Conservation (phyloP, 305 asterid genomes). For the Plantago coronopus region DNA sequence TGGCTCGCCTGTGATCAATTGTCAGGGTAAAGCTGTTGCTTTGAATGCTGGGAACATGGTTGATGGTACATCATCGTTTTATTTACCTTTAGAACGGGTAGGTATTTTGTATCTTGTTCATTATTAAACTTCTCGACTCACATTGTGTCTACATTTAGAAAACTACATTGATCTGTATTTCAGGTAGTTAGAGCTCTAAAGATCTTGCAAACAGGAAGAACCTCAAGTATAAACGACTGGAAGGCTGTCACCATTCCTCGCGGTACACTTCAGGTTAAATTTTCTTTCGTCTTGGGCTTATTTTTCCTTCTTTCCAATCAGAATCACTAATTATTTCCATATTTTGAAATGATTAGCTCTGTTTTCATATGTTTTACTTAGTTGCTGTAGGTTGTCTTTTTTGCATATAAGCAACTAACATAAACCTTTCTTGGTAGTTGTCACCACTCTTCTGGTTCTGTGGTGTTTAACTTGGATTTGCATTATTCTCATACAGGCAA, state of each 20-base stretch:
- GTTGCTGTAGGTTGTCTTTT: no score
- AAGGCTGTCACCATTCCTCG: constrained; percentile 87
- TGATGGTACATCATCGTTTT: constrained; percentile 95
- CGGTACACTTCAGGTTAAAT: constrained; percentile 99
- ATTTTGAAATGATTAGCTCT: no score
- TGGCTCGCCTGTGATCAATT: constrained; percentile 98
- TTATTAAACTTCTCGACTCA: no score
- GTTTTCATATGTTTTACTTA: no score
- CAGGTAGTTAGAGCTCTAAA: constrained; percentile 95
- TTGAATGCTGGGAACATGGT: constrained; percentile 98
- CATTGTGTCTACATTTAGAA: no score
- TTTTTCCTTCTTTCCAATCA: no score
- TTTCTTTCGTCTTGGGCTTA: constrained; percentile 17
- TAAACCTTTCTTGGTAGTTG: no score
- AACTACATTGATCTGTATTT: constrained; percentile 22
- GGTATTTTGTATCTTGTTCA: constrained; percentile 12
- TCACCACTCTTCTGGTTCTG: background rate
- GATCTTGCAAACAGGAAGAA: constrained; percentile 67
- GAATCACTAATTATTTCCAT: no score
- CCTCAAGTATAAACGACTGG: constrained; percentile 52
- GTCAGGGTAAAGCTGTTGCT: constrained; percentile 99
- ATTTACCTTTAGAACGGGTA: constrained; percentile 96
- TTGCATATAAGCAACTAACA: no score
- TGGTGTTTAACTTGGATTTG: constrained; percentile 17
- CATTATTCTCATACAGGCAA: constrained; percentile 45